These are phyloP conservation scores for Calonectria pauciramosa DNA, from an alignment of 2,329 filamentous ascomycete species.

Conservation along the genomic window DNA sequence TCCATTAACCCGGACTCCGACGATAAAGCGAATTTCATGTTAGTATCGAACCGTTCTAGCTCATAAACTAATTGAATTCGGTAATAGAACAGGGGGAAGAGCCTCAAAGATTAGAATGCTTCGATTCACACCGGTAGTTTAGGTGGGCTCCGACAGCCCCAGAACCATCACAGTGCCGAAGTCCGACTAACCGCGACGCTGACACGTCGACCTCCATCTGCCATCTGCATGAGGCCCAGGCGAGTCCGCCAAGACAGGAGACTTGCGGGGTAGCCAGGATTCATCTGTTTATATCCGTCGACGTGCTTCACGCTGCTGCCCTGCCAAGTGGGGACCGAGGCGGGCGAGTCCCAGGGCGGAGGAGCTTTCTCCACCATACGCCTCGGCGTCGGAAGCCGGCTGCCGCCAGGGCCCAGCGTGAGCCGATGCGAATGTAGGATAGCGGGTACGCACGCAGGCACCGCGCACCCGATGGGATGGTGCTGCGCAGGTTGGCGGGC, in stretches of 20 bases:
- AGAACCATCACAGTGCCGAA: not conserved
- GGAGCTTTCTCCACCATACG: not conserved
- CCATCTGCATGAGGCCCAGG: not conserved
- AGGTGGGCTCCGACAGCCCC: not conserved
- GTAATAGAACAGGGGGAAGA: not conserved
- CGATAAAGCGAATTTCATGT: not conserved
- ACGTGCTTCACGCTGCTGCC: not conserved
- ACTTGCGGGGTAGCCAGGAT: conserved; percentile 1
- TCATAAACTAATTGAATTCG: not conserved
- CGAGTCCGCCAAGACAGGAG: not conserved
- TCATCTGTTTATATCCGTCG: not conserved
- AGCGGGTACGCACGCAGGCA: not conserved
- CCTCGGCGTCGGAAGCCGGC: conserved; percentile 10
- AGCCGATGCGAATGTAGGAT: not conserved
- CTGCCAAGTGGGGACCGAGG: not conserved
- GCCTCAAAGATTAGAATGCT: not conserved
- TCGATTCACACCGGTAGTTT: not conserved
- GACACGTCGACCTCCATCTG: not conserved
- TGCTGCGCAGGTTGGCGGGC: not conserved
- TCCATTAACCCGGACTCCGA: not conserved
- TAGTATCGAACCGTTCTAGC: not conserved
- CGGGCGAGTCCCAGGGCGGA: not conserved
- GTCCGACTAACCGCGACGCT: not conserved
- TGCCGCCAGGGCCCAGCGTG: not conserved
- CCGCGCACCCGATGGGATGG: not conserved